Base-by-base conservation (phyloP, 257 asterid genomes). In the Nicotiana paniculata region DNA sequence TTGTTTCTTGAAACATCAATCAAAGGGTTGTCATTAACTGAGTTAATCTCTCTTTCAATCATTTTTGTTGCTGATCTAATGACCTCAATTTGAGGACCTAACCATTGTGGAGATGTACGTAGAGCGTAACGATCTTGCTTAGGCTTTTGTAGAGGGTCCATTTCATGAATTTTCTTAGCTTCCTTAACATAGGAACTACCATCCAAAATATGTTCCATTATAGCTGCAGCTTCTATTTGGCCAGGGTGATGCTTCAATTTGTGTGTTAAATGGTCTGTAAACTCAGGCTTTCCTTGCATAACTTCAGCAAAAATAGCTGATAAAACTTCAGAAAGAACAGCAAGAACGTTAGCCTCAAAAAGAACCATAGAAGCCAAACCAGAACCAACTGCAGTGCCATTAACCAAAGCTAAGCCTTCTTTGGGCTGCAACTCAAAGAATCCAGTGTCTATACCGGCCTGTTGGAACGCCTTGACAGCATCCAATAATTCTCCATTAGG, bases 301-400 rank as follows among this genome's bases (percentile, higher is more conserved):
- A 85, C 87, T 77, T 85, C 87, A 33, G 87, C 85, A 11, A 85
- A 85, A 54, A 81, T 46, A 11, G 87, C 87, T 5, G 87, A 85
- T n/a, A 85, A 33, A 67, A 85, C 87, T 79, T 85, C 87, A 5
- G 87, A 77, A 7, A 85, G 53, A 6, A 85, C 28, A 6, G 77
- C 87, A 63, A 85, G 78, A 77, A 85, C 48, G 59, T 85, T 85
- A 13, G 87, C 85, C 17, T 85, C 87, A 21, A 77, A 85, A 30
- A 85, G 81, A 66, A 85, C 87, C 67, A 77, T 85, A 1, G 87
- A 81, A 6, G 87, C 87, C 81, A 85, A 55, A 46, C 87, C 85
- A 39, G 87, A 85, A 30, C 87, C 87, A 24, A 85, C 85, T n/a
- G 87, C 85, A 6, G 87, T 85, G 43, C 87, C 87, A 53, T 85